Base-by-base conservation (phyloP, 1,139 yeast genomes). In the Geotrichum aggregatum region DNA sequence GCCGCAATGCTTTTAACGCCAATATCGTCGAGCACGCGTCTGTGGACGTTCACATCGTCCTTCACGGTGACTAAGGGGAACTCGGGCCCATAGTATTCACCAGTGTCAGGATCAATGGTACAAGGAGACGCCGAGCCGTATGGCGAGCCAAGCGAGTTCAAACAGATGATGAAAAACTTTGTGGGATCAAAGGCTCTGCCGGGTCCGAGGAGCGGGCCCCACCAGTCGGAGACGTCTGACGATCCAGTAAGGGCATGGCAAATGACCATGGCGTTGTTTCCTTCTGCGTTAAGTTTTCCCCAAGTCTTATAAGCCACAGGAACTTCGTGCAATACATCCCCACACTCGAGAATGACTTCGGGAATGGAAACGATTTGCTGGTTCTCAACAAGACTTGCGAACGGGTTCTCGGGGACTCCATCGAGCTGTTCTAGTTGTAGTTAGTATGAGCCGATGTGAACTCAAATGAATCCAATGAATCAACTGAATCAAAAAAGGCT, bases 191-290 rank as follows among this genome's bases (percentile, higher is more conserved):
- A 89, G 0, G 98, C 95, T 60, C 84, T 78, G 22, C 82, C 86
- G 3, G 83, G 79, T 0, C 98, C 98, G 44, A 92, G 72, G 33
- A 92, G 71, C 0, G 98, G 98, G 0, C 98, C 98, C 98, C 98
- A 71, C 98, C 98, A 92, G 65, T 92, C 98, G 45, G 85, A 79
- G 18, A 91, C 96, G 66, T 92, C 98, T 0, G 96, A 79, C 0
- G 96, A 87, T 0, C 98, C 98, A 0, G 98, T 89, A 56, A 92
- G 74, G 0, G 98, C 98, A 72, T 92, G 98, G 62, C 96, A 87
- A 18, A 92, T 86, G 31, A 92, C 82, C 72, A 92, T 72, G 54
- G 83, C 91, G 65, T 92, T 92, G 61, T 83, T 83, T 7, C 76
- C 79, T 4, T 70, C 72, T 8, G 72, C 77, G 64, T 87, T 87